These are phyloP conservation scores for Phytophthora citricola DNA, from an alignment of 352 stramenopile species.

Conservation along the genomic window DNA sequence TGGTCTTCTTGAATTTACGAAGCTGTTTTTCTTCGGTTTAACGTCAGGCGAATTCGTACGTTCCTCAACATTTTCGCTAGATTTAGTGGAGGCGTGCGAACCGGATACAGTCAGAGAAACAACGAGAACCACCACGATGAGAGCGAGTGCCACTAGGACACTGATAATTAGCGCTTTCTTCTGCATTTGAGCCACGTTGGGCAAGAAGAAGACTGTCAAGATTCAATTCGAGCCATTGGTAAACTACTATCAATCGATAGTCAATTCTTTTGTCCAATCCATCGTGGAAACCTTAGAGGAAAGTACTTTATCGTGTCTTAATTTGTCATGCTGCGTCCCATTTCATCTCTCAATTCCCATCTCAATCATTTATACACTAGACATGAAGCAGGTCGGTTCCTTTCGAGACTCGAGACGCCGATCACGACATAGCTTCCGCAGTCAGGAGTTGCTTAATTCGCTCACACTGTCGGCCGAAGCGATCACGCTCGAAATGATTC, in stretches of 20 bases:
- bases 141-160: conserved; percentile 42
- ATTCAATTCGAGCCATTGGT: not conserved
- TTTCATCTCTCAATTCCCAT: conserved; percentile 5
- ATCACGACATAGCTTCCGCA: conserved; percentile 38
- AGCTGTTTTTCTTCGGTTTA: conserved; percentile 12
- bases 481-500: conserved; percentile 32
- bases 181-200: conserved; percentile 23
- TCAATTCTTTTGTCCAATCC: conserved; percentile 10
- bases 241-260: not conserved
- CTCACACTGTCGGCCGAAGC: conserved; percentile 43
- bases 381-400: conserved; percentile 20
- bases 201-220: conserved; percentile 25
- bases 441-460: conserved; percentile 37
- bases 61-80: conserved; percentile 13
- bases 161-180: conserved; percentile 43
- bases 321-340: conserved; percentile 23
- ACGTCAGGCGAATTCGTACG: not conserved
- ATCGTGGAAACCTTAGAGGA: conserved; percentile 6
- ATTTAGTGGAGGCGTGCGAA: conserved; percentile 30
- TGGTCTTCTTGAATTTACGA: conserved; percentile 28
- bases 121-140: conserved; percentile 49
- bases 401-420: conserved; percentile 12
- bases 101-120: conserved; percentile 52
- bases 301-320: conserved; percentile 7
- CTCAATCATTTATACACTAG: not conserved